A percentile compares a stretch with the other conserved stretches of the same genome.
phyloP scores from a whole-genome alignment of 2,329 filamentous ascomycete genomes.

The Aureobasidium sp. region DNA sequence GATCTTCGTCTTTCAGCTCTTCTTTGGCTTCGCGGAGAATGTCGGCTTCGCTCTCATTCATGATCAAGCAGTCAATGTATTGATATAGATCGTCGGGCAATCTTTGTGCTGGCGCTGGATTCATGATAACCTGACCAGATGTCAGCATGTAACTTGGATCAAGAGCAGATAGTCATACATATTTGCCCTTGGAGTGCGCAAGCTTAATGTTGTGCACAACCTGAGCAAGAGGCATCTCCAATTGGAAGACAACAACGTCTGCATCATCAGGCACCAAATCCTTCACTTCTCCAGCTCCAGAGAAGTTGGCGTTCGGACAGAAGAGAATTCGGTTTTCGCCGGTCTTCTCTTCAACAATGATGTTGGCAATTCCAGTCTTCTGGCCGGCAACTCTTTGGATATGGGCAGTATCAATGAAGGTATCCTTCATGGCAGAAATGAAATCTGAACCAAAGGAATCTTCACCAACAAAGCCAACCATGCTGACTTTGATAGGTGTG shows the following conservation, averaged over 20 bases:
- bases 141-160: neutral
- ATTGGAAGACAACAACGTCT: conserved; percentile 39
- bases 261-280: conserved; percentile 35
- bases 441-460: conserved; percentile 38
- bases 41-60: conserved; percentile 86
- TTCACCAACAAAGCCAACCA: conserved; percentile 45
- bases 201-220: conserved; percentile 29
- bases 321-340: conserved; percentile 46
- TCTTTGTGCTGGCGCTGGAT: conserved; percentile 66
- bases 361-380: conserved; percentile 44
- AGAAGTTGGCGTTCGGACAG: conserved; percentile 41
- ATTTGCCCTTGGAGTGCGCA: conserved; percentile 25
- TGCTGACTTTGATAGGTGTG: conserved; percentile 37
- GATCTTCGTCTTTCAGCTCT: conserved; percentile 24
- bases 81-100: conserved; percentile 61
- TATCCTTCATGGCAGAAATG: conserved; percentile 35
- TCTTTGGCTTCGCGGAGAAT: conserved; percentile 52
- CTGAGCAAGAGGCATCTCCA: conserved; percentile 41
- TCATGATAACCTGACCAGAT: conserved; percentile 57
- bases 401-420: conserved; percentile 37
- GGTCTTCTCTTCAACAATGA: conserved; percentile 41
- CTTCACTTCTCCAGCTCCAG: conserved; percentile 26
- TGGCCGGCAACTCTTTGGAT: conserved; percentile 36
- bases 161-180: conserved; percentile 16
- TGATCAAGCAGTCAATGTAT: conserved; percentile 68